Evolutionary conservation across 495 filamentous ascomycete species (phyloP), one percentile per base, ranked within the genome.

Genomic region (Cairneyella variabilis): DNA sequence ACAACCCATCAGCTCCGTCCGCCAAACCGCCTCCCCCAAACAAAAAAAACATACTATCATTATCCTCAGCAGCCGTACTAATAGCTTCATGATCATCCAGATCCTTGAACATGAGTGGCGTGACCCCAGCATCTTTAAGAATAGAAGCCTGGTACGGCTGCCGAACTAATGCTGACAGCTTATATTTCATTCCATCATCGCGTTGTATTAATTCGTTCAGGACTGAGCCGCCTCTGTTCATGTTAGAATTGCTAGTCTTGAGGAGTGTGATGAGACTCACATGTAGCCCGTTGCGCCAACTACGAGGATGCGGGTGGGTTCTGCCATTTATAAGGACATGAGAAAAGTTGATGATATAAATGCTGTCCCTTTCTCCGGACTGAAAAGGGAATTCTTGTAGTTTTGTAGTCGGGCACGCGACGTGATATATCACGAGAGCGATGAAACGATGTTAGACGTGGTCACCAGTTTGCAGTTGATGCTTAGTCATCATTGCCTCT

Each of bases 81-180:
- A 66, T 58, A 10, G 58, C 50, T 2, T 69, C 64, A 8, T 53
- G 22, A 26, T 73, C 68, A 46, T 73, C 70, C 3, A 67, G 54
- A 37, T 44, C 51, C 28, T 57, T 38, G 37, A 65, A 67, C 3
- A 65, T 16, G 14, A 67, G 18, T 10, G 62, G 52, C 1, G 43
- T 56, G 9, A 65, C 58, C 16, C 60, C 58, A 38, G 55, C 45
- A 26, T 57, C 51, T 34, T 47, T 51, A 9, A 62, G 48, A 28
- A 51, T 53, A 8, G 54, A 57, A 20, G 58, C 64, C 28, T 61
- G 53, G 22, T 56, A 56, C 11, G 53, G 37, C 28, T 54, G 44
- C 8, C 64, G 51, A 10, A 66, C 56, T 9, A 66, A 48, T 0
- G 50, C 61, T 18, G 55, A 51, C 18, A 57, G 34, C 4, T 36